Base-by-base conservation (phyloP, 2,329 filamentous ascomycete species). In the Monosporascus sp. region DNA sequence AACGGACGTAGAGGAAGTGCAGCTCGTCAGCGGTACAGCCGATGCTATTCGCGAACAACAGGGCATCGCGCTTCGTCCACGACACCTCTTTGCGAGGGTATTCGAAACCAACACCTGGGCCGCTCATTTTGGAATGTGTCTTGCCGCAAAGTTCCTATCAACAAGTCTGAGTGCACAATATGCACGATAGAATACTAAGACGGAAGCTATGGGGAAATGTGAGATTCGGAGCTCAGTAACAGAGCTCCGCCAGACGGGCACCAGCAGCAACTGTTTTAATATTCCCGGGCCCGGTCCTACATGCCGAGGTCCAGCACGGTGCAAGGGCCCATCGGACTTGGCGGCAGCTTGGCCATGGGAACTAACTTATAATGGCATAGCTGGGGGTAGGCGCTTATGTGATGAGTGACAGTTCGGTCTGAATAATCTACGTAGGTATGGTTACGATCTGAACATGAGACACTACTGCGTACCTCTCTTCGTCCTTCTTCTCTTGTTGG, bases 1-100 rank as follows among this genome's bases (percentile, higher is more conserved):
- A 49, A 55, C 51, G 37, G 26, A 94, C 91, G 65, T 91, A 97
- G 74, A 96, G 85, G 69, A 93, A 96, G 69, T 96, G 91, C 66
- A 96, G 83, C 78, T 97, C 92, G 63, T 96, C 86, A n/a, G 81
- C 80, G 14, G 84, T 93, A 67, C 81, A 86, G 53, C 92, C 92
- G 69, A 97, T 93, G 74, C 87, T 93, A 72, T 88, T 87, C 63
- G 92, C 91, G 71, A 97, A 97, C 57, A 97, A 85, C 57, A 97
- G 79, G 37, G 86, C 84, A 77, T 97, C 92, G 60, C 92, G 85
- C 81, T 92, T 91, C 64, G 89, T 73, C 92, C 91, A 97, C 63
- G 86, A 82, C 11, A 96, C 90, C 67, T 87, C 81, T 65, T 83
- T 76, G 48, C 81, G 72, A 54, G 90, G 89, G 70, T 88, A 96